phyloP scores from a whole-genome alignment of 768 basidiomycete species.

The Termitomyces sp. region DNA sequence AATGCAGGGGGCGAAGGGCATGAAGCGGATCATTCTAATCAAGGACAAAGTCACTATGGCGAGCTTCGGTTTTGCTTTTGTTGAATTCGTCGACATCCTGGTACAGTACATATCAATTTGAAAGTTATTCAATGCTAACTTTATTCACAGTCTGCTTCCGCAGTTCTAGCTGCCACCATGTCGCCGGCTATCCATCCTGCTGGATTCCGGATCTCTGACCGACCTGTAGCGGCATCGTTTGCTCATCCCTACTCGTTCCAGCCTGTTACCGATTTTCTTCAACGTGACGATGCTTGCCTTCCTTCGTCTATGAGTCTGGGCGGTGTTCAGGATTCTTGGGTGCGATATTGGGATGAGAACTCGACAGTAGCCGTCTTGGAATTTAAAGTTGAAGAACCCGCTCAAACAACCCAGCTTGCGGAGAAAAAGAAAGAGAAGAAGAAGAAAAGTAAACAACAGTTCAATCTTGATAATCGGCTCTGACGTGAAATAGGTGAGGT shows the following conservation, averaged over 20 bases:
- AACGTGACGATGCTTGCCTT: constrained; percentile 74
- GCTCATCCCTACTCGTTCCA: constrained; percentile 90
- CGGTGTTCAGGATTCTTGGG: constrained; percentile 67
- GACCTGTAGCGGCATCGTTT: constrained; percentile 88
- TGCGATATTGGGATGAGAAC: constrained; percentile 90
- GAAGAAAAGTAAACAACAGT: constrained; percentile 36
- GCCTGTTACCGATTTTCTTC: constrained; percentile 66
- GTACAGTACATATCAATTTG: constrained; percentile 35
- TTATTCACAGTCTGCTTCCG: constrained; percentile 63
- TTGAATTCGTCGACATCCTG: constrained; percentile 83
- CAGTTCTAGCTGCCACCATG: constrained; percentile 81
- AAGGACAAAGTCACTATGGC: constrained; percentile 85
- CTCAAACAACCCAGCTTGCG: constrained; percentile 27
- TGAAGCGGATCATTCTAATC: constrained; percentile 83
- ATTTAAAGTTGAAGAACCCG: constrained; percentile 68
- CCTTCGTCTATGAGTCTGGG: constrained; percentile 63
- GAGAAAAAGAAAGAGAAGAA: constrained; percentile 57
- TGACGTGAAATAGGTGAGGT: constrained; percentile 8
- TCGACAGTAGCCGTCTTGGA: constrained; percentile 72
- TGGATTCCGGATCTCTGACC: constrained; percentile 90
- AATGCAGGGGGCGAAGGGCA: constrained; percentile 77
- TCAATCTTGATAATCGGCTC: not conserved
- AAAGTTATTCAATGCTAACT: constrained; percentile 4
- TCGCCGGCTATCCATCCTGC: constrained; percentile 81
- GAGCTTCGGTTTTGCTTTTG: constrained; percentile 92